Percentiles rank a stretch among this genome's conserved stretches.
Evolutionary conservation across 2,329 filamentous ascomycete genomes (phyloP).

Genomic region (Chalaropsis thielavioides): DNA sequence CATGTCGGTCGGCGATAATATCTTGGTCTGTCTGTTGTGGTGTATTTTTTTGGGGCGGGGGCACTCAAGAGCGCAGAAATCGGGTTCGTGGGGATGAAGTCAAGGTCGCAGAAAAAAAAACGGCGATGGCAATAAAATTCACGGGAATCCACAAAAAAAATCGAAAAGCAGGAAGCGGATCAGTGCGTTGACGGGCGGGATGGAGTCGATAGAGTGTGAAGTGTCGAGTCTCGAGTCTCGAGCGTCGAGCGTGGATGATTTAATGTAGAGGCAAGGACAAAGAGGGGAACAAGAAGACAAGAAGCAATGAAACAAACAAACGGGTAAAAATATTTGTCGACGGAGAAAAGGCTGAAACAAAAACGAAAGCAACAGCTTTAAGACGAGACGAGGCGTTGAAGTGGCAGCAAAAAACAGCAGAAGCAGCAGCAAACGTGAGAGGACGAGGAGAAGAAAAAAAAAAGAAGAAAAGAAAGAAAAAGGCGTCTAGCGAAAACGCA

Average conservation of each 20-base stretch:
- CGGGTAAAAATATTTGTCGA: conserved; percentile 5
- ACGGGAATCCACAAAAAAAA: neutral
- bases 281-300: neutral
- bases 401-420: neutral
- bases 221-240: no score
- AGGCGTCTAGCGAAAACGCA: neutral
- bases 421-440: neutral
- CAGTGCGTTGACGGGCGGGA: neutral
- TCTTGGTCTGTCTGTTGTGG: neutral
- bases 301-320: neutral
- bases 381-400: neutral
- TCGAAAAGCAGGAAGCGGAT: neutral
- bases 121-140: neutral
- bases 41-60: neutral
- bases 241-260: neutral
- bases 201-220: neutral
- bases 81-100: neutral
- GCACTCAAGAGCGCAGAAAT: neutral
- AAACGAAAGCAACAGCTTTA: neutral
- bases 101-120: neutral
- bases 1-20: conserved; percentile 18
- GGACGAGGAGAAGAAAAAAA: neutral
- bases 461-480: neutral
- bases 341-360: conserved; percentile 5
- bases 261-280: neutral